Evolutionary conservation across 352 stramenopile genomes (phyloP), one percentile per base, ranked within the genome.

Genomic region (Phytophthora capsici): DNA sequence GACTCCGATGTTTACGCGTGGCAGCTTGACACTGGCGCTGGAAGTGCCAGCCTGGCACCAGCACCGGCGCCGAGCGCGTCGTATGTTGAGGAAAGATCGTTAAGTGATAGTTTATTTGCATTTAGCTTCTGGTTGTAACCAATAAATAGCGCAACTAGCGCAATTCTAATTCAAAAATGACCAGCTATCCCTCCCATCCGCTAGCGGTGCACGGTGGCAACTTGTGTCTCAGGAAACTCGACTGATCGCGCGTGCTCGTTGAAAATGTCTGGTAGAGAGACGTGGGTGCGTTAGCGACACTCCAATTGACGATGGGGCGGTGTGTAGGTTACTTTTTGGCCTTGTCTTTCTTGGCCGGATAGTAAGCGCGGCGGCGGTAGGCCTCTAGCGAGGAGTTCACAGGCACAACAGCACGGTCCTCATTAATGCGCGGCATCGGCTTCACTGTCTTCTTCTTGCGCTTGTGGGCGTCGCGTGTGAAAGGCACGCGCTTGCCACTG

Each of bases 351-450:
- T 69, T 66, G 25, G 61, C 66, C 6, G 66, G 45, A 47, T 81
- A 81, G 53, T 81, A 81, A 16, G 73, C 73, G 14, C 73, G 69
- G 13, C 68, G 67, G n/a, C 73, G 73, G 28, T 81, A 81, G 34
- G 71, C 71, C 23, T 78, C 66, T 20, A 66, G 45, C 26, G 67
- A 69, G 20, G 73, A 75, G 49, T 13, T 60, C 7, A 56, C 56
- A 13, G 65, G 64, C 13, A 57, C 44, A 6, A 73, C 23, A 10
- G 54, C 57, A 22, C 61, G 61, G 54, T 73, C 73, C 40, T 81
- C 73, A 9, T 45, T 62, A n/a, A 81, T 71, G 36, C 60, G 46
- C 4, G 65, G 61, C 57, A 81, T 34, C 17, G 57, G 61, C 44
- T 66, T 68, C 7, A 47, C 25, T 14, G 13, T 28, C 25, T 69